phyloP scores from a whole-genome alignment of 176 grass and related monocot species.

The Musa beccarii region DNA sequence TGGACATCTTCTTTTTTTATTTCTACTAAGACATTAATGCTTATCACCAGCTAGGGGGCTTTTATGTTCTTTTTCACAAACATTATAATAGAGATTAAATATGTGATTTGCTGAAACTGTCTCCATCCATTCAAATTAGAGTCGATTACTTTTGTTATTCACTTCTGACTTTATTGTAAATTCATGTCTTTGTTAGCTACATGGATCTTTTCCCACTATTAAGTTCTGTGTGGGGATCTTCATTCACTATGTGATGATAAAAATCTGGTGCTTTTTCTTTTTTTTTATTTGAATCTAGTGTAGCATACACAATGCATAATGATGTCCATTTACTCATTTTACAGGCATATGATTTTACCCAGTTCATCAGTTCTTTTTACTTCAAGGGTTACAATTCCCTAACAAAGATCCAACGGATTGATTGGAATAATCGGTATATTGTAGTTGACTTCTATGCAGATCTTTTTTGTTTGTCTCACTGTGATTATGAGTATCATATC shows the following conservation, averaged over 20 bases:
- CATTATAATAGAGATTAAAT: too few species aligned
- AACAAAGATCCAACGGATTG: constrained; percentile 72
- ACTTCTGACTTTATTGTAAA: not conserved
- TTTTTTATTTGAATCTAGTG: not conserved
- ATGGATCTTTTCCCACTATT: too few species aligned
- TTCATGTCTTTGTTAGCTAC: not conserved
- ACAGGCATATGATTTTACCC: constrained; percentile 69
- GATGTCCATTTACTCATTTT: not conserved
- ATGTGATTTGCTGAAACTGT: too few species aligned
- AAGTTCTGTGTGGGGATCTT: too few species aligned
- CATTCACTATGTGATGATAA: too few species aligned
- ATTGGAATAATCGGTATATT: constrained; percentile 90
- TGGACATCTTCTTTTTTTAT: too few species aligned
- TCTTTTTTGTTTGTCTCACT: not conserved
- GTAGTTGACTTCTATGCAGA: not conserved
- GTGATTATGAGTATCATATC: not conserved
- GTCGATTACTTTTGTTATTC: too few species aligned
- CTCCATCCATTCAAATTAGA: too few species aligned
- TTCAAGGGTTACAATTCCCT: constrained; percentile 84
- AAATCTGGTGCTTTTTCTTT: too few species aligned
- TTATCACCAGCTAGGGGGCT: too few species aligned
- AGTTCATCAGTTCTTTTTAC: constrained; percentile 67
- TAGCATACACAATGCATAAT: not conserved
- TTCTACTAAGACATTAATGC: too few species aligned
- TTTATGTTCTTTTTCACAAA: too few species aligned